Evolutionary conservation across 371 early-diverging fungal species (phyloP).

Genomic region (Rhizomucor pusillus): DNA sequence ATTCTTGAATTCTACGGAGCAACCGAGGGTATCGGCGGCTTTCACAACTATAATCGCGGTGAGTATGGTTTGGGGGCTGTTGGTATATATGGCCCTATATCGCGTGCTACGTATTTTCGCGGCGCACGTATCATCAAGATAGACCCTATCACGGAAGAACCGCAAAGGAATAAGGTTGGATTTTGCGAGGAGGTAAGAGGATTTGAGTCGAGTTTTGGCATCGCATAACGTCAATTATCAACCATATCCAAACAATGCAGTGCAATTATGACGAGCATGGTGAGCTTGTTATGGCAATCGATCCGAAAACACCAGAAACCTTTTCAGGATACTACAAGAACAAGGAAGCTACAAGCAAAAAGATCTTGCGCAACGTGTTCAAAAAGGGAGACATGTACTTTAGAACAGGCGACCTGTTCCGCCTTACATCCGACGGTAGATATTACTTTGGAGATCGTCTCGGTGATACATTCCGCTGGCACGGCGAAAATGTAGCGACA

Average conservation of each 20-base stretch:
- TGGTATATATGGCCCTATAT: slow-evolving; percentile 35
- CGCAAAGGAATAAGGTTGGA: slow-evolving; percentile 28
- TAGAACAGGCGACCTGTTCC: slow-evolving; percentile 71
- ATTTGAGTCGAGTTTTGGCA: too few relatives aligned
- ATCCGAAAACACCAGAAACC: background rate
- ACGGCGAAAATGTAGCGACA: slow-evolving; percentile 68
- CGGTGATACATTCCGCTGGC: slow-evolving; percentile 80
- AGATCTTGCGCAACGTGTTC: slow-evolving; percentile 7
- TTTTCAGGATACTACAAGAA: slow-evolving; percentile 15
- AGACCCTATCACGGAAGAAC: slow-evolving; percentile 37
- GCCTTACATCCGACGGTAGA: slow-evolving; percentile 52
- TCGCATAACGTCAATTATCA: too few relatives aligned
- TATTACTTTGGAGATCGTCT: slow-evolving; percentile 73
- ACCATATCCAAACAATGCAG: too few relatives aligned
- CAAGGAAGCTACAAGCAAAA: slow-evolving; percentile 7
- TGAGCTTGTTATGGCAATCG: background rate
- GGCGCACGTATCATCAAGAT: slow-evolving; percentile 24
- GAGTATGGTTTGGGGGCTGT: slow-evolving; percentile 51
- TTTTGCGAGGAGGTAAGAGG: slow-evolving; percentile 33
- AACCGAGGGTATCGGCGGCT: slow-evolving; percentile 34
- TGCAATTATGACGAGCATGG: slow-evolving; percentile 18
- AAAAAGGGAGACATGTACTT: slow-evolving; percentile 34
- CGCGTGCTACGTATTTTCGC: slow-evolving; percentile 11
- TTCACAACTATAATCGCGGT: slow-evolving; percentile 48
- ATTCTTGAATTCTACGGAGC: slow-evolving; percentile 58